phyloP scores from a whole-genome alignment of 768 basidiomycete genomes.

The Baorangia bicolor region DNA sequence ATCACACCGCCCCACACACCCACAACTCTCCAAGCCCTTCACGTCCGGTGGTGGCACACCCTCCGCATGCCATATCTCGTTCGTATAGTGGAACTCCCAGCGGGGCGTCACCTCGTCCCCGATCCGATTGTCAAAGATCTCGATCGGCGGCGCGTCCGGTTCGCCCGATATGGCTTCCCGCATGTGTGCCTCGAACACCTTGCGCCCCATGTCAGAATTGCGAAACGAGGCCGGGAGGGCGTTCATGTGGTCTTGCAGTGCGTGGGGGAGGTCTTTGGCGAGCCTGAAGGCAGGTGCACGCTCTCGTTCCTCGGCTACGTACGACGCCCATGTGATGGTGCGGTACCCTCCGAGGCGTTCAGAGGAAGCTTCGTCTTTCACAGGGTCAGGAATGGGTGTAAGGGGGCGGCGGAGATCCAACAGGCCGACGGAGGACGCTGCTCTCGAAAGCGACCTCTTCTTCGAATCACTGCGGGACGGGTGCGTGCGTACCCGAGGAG shows the following conservation, averaged over 20 bases:
- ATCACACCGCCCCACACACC: slow-evolving; percentile 74
- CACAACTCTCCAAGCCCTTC: slow-evolving; percentile 60
- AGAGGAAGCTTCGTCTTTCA: background rate
- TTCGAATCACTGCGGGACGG: background rate
- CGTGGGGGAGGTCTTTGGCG: slow-evolving; percentile 56
- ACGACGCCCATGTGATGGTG: slow-evolving; percentile 25
- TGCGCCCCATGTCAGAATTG: slow-evolving; percentile 43
- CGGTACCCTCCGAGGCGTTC: slow-evolving; percentile 5
- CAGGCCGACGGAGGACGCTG: background rate
- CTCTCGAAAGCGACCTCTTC: background rate
- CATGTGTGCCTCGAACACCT: slow-evolving; percentile 66
- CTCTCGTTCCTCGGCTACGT: slow-evolving; percentile 14
- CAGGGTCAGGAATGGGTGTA: background rate
- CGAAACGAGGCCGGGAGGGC: slow-evolving; percentile 41
- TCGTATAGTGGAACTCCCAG: slow-evolving; percentile 89
- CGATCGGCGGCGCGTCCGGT: slow-evolving; percentile 64
- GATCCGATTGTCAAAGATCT: slow-evolving; percentile 59
- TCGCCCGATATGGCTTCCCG: slow-evolving; percentile 64
- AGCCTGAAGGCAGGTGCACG: slow-evolving; percentile 26
- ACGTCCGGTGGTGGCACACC: slow-evolving; percentile 67
- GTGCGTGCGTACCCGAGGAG: background rate
- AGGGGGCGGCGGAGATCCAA: background rate
- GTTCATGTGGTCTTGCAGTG: slow-evolving; percentile 68
- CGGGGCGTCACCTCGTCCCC: slow-evolving; percentile 70
- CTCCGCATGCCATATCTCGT: slow-evolving; percentile 72